phyloP scores from a whole-genome alignment of 345 rosid species.

The Erodium maritimum region DNA sequence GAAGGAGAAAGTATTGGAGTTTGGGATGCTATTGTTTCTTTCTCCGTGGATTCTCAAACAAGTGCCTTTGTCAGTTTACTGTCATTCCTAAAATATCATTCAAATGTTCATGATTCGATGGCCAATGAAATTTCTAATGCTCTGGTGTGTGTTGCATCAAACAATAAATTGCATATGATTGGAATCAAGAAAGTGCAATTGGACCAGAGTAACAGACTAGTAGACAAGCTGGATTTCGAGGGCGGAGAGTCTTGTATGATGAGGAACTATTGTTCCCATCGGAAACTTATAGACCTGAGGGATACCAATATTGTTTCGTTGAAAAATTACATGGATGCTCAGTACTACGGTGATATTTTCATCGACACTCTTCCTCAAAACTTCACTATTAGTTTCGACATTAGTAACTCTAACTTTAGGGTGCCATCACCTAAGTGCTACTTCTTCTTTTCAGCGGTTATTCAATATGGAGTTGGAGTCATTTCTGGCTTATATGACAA shows the following conservation, averaged over 20 bases:
- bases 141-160: constrained; percentile 24
- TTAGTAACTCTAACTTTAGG: constrained; percentile 93
- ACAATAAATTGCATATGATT: constrained; percentile 50
- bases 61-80: not conserved
- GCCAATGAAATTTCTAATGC: not conserved
- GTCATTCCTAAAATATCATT: not conserved
- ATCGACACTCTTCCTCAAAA: constrained; percentile 89
- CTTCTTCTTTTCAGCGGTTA: constrained; percentile 67
- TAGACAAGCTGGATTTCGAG: constrained; percentile 41
- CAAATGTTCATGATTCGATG: not conserved
- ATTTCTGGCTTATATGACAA: constrained; percentile 73
- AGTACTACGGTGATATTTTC: constrained; percentile 87
- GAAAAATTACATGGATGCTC: constrained; percentile 76
- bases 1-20: not conserved
- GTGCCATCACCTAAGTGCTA: constrained; percentile 85
- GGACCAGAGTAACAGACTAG: constrained; percentile 41
- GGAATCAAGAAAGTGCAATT: constrained; percentile 56
- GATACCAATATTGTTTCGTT: constrained; percentile 49
- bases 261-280: constrained; percentile 18
- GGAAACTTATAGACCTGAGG: constrained; percentile 21
- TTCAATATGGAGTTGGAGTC: constrained; percentile 83
- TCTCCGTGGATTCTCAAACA: not conserved
- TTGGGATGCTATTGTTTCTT: not conserved
- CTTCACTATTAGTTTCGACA: constrained; percentile 88
- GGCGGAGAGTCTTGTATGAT: constrained; percentile 27